Percentiles rank a stretch among this genome's conserved stretches.
phyloP scores from a whole-genome alignment of 1,284 basidiomycete species.

The Ceratobasidium sp. region DNA sequence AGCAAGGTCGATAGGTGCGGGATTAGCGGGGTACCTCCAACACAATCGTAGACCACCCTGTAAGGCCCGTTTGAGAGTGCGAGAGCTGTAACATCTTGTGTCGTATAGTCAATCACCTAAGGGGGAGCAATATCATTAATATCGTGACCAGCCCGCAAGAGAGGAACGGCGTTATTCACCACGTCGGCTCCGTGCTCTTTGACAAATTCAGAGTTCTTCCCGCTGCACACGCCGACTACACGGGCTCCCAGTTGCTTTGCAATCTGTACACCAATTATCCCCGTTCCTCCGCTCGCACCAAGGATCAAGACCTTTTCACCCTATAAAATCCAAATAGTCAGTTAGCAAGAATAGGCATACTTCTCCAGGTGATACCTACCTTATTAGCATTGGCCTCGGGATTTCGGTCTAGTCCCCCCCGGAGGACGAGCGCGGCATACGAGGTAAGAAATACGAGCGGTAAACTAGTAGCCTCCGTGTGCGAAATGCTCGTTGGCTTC shows the following conservation, averaged over 20 bases:
- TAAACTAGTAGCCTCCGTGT: conserved; percentile 13
- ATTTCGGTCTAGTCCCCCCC: conserved; percentile 15
- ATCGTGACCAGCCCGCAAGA: too few species aligned
- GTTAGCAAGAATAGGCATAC: too few species aligned
- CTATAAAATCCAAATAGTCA: neutral
- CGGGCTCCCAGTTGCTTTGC: conserved; percentile 10
- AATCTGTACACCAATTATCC: conserved; percentile 59
- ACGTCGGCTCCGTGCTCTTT: conserved; percentile 21
- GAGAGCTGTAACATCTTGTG: conserved; percentile 7
- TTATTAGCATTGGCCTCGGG: neutral
- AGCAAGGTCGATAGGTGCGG: neutral
- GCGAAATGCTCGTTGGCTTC: conserved; percentile 2
- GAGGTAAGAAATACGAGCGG: conserved; percentile 26
- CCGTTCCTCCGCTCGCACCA: conserved; percentile 51
- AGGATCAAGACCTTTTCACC: conserved; percentile 18
- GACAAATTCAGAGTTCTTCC: conserved; percentile 18
- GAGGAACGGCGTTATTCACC: neutral
- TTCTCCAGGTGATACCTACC: neutral
- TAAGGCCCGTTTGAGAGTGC: conserved; percentile 10
- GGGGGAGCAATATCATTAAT: too few species aligned
- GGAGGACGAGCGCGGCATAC: conserved; percentile 1
- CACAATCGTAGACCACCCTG: neutral
- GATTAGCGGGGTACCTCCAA: neutral
- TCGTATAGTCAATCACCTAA: conserved; percentile 23
- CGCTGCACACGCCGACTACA: conserved; percentile 20